phyloP scores from a whole-genome alignment of 2,329 filamentous ascomycete species.

The Cercospora canescens region DNA sequence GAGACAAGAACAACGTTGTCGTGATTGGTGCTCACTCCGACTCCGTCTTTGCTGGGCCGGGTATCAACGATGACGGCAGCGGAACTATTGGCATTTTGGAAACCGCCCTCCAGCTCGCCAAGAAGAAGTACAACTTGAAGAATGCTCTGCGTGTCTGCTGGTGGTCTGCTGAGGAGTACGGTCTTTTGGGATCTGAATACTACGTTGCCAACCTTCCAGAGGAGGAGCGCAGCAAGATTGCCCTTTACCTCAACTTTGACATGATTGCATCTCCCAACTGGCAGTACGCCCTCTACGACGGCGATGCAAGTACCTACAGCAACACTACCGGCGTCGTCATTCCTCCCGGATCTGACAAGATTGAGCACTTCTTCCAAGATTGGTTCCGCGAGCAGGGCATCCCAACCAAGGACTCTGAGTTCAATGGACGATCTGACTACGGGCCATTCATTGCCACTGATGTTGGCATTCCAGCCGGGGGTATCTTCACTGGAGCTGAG shows the following conservation, averaged over 20 bases:
- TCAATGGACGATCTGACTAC: slow-evolving; percentile 80
- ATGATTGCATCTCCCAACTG: slow-evolving; percentile 69
- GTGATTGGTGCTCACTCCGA: slow-evolving; percentile 63
- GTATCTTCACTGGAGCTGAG: slow-evolving; percentile 77
- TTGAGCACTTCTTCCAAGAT: slow-evolving; percentile 66
- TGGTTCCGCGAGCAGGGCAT: slow-evolving; percentile 65
- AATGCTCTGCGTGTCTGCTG: slow-evolving; percentile 68
- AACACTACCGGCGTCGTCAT: slow-evolving; percentile 47
- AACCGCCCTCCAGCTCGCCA: slow-evolving; percentile 61
- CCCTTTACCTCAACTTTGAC: slow-evolving; percentile 70
- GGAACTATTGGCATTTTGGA: slow-evolving; percentile 63
- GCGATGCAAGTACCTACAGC: slow-evolving; percentile 54
- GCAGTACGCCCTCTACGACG: slow-evolving; percentile 57
- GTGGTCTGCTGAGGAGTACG: slow-evolving; percentile 66
- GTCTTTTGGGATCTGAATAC: slow-evolving; percentile 60
- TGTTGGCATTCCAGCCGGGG: slow-evolving; percentile 64
- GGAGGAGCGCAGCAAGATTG: slow-evolving; percentile 58
- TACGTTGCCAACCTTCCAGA: slow-evolving; percentile 49
- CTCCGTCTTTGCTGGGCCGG: slow-evolving; percentile 61
- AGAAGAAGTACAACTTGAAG: slow-evolving; percentile 64
- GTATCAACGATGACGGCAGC: slow-evolving; percentile 78
- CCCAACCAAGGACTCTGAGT: slow-evolving; percentile 70
- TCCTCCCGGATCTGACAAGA: slow-evolving; percentile 65
- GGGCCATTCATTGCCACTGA: slow-evolving; percentile 66
- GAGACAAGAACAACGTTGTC: slow-evolving; percentile 60